A percentile compares a stretch with the other conserved stretches of the same genome.
phyloP scores from a whole-genome alignment of 441 rosid genomes.

The Rhodomyrtus psidioides region DNA sequence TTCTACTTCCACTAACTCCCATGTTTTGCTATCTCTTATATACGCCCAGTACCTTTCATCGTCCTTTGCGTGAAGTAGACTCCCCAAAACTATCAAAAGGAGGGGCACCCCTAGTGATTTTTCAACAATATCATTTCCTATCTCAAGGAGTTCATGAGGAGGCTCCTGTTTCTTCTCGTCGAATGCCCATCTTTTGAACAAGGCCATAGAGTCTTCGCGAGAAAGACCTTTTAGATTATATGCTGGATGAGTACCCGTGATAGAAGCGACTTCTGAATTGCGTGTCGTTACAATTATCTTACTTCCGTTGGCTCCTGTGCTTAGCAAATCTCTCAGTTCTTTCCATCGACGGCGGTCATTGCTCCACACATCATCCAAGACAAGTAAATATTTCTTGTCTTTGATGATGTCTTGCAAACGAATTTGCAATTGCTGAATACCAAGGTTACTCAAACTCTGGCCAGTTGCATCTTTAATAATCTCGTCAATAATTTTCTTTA shows the following conservation, averaged over 20 bases:
- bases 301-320: neutral
- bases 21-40: neutral
- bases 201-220: neutral
- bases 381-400: neutral
- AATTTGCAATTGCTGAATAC: neutral
- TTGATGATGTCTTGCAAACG: neutral
- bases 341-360: neutral
- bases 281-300: neutral
- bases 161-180: neutral
- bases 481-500: neutral
- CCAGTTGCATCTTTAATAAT: neutral
- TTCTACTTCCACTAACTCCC: neutral
- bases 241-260: accelerated
- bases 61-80: accelerated
- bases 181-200: neutral
- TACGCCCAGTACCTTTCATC: accelerated
- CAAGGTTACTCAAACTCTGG: neutral
- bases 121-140: neutral
- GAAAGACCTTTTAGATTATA: neutral
- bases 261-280: neutral
- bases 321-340: neutral
- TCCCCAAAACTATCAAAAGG: neutral
- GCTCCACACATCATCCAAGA: neutral
- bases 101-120: neutral
- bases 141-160: neutral